Percentiles rank a stretch among this genome's conserved stretches.
These are phyloP conservation scores for Thymus quinquecostatus DNA, from an alignment of 257 asterid genomes.

Conservation along the genomic window DNA sequence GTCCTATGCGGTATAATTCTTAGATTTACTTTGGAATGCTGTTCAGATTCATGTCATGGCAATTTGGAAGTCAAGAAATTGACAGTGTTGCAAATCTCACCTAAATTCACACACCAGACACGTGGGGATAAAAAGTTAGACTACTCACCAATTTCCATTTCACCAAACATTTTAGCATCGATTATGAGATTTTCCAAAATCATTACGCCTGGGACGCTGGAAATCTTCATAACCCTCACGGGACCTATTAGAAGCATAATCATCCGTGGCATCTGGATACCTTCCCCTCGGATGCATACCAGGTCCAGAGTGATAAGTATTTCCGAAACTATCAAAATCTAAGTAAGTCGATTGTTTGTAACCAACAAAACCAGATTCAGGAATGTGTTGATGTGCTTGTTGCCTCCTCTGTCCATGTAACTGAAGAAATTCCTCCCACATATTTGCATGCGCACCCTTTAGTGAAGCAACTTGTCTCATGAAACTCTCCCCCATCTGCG, in stretches of 20 bases:
- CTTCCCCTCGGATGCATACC: conserved; percentile 63
- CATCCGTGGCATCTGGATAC: conserved; percentile 61
- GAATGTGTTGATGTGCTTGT: conserved; percentile 48
- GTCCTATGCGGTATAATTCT: conserved; percentile 10
- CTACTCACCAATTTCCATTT: conserved; percentile 67
- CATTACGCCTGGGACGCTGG: conserved; percentile 77
- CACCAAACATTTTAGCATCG: conserved; percentile 59
- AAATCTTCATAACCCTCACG: conserved; percentile 59
- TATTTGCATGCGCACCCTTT: conserved; percentile 68
- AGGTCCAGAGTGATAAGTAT: conserved; percentile 59
- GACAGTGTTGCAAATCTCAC: conserved; percentile 18
- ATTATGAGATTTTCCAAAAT: conserved; percentile 65
- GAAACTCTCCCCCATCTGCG: conserved; percentile 70
- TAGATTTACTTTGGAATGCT: conserved; percentile 26
- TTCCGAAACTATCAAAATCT: conserved; percentile 56
- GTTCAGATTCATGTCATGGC: conserved; percentile 22
- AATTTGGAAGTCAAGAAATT: conserved; percentile 18
- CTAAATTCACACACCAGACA: conserved; percentile 27
- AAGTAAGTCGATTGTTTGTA: conserved; percentile 55
- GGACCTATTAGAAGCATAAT: conserved; percentile 73
- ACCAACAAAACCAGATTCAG: conserved; percentile 61
- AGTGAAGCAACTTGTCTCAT: conserved; percentile 59
- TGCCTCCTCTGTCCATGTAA: conserved; percentile 69
- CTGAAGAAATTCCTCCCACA: conserved; percentile 89
- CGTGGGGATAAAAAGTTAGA: conserved; percentile 37